Base-by-base conservation (phyloP, 2,329 filamentous ascomycete species). In the Laburnicola sp. region DNA sequence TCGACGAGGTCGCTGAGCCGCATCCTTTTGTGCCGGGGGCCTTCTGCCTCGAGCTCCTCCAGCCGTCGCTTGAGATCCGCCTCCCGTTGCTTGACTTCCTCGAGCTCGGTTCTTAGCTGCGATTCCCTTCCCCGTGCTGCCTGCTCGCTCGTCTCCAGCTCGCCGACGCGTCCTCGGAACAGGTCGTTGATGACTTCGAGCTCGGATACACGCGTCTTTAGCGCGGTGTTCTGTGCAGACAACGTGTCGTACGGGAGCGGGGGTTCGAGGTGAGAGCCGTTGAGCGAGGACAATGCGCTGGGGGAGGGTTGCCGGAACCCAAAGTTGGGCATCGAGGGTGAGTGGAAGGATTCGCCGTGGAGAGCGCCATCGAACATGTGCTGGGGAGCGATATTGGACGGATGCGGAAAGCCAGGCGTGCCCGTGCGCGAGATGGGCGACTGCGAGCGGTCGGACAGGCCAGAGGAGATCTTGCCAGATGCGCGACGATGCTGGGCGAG, bases 121-220 rank as follows among this genome's bases (percentile, higher is more conserved):
- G 77, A 78, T 55, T 85, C 82, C 21, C 74, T 74, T 38, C 84
- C 82, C 6, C 80, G 78, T 37, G 85, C 79, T 51, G 85, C 81
- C 41, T 83, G 83, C 68, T 93, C 89, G 65, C 87, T 87, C 60
- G 86, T 83, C 69, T 95, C 90, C 9, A 94, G 79, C 68, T 94
- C 81, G 69, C 85, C 73, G 35, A 97, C 85, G 8, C 77, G 75
- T 54, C 87, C 86, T 39, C 78, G 76, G 70, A 88, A 89, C 21
- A 89, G 74, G 47, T 86, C 82, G 65, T 86, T 97, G 78, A 99
- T 97, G 45, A 99, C 83, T 70, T 99, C 94, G 23, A 99, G 82
- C 73, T 99, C 94, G 62, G 87, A 94, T 30, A 99, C 93, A 36
- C 94, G 86, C 0, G 94, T 99, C 76, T 95, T 96, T n/a, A 97